Percentiles rank a stretch among this genome's conserved stretches.
These are phyloP conservation scores for Beauveria sp. DNA, from an alignment of 2,329 filamentous ascomycete genomes.

Conservation along the genomic window DNA sequence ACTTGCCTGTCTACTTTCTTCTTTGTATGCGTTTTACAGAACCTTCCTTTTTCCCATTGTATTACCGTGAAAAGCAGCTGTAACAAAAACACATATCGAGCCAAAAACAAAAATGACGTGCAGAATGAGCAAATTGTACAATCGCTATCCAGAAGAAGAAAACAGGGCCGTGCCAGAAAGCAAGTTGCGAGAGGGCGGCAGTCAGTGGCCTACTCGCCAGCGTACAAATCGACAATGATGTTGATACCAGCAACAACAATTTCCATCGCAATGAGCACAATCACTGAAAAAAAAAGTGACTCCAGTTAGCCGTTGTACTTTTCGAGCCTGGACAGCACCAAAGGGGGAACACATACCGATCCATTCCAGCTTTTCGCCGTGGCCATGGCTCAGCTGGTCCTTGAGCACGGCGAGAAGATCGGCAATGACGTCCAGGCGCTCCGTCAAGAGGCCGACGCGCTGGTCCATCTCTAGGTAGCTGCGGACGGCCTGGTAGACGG, in stretches of 20 bases:
- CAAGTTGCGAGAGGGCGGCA: not conserved
- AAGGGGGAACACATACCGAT: slow-evolving; percentile 55
- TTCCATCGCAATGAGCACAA: slow-evolving; percentile 90
- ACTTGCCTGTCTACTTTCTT: not conserved
- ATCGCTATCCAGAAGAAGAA: slow-evolving; percentile 8
- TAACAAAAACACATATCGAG: not conserved
- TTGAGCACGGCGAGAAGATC: slow-evolving; percentile 89
- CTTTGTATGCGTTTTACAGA: not conserved
- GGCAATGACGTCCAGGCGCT: slow-evolving; percentile 82
- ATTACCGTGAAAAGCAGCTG: not conserved
- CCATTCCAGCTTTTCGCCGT: slow-evolving; percentile 85
- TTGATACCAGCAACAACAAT: slow-evolving; percentile 90
- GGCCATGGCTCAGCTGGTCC: slow-evolving; percentile 88
- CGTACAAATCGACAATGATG: slow-evolving; percentile 90
- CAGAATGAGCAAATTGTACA: not conserved
- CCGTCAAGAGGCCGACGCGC: slow-evolving; percentile 79
- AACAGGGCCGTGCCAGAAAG: not conserved
- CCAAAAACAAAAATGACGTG: not conserved
- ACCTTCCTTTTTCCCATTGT: not conserved
- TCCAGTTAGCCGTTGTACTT: slow-evolving; percentile 12
- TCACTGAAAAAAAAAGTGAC: slow-evolving; percentile 48
- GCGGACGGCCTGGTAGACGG: slow-evolving; percentile 89
- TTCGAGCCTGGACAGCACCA: not conserved
- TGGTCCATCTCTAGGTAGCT: slow-evolving; percentile 99
- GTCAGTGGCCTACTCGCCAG: slow-evolving; percentile 19